Evolutionary conservation across 176 grass and related monocot species (phyloP).

Genomic region (Ananas comosus): DNA sequence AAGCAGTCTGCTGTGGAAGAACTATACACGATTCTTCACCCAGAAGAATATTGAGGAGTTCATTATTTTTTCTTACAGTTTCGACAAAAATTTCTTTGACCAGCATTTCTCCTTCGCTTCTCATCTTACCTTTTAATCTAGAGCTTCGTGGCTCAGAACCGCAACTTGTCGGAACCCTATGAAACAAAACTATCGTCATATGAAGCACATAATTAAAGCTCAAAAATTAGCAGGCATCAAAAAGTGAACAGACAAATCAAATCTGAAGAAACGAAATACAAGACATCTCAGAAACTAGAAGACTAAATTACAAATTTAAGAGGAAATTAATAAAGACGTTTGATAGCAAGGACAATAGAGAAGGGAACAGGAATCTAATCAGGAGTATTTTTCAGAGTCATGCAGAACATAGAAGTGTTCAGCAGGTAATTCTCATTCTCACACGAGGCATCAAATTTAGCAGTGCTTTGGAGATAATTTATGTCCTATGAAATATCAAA

Average conservation of each 20-base stretch:
- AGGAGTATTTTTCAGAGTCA: neutral
- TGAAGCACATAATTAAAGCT: slow-evolving; percentile 4
- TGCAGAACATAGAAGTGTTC: neutral
- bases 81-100: slow-evolving; percentile 82
- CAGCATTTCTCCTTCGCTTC: slow-evolving; percentile 73
- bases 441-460: neutral
- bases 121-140: slow-evolving; percentile 77
- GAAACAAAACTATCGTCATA: slow-evolving; percentile 18
- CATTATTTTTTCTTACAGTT: slow-evolving; percentile 80
- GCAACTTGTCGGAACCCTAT: slow-evolving; percentile 43
- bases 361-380: neutral
- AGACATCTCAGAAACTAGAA: neutral
- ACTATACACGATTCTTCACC: slow-evolving; percentile 63
- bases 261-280: neutral
- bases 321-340: neutral
- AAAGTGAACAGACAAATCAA: no score
- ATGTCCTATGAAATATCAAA: no score
- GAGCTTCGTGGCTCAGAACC: slow-evolving; percentile 67
- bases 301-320: neutral
- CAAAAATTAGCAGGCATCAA: neutral
- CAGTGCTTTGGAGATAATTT: neutral
- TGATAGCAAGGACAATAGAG: neutral
- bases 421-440: neutral
- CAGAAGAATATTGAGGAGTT: slow-evolving; percentile 75
- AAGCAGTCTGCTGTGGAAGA: slow-evolving; percentile 41